Evolutionary conservation across 176 grass and related monocot genomes (phyloP), one percentile per base, ranked within the genome.

Genomic region (Eleusine indica): DNA sequence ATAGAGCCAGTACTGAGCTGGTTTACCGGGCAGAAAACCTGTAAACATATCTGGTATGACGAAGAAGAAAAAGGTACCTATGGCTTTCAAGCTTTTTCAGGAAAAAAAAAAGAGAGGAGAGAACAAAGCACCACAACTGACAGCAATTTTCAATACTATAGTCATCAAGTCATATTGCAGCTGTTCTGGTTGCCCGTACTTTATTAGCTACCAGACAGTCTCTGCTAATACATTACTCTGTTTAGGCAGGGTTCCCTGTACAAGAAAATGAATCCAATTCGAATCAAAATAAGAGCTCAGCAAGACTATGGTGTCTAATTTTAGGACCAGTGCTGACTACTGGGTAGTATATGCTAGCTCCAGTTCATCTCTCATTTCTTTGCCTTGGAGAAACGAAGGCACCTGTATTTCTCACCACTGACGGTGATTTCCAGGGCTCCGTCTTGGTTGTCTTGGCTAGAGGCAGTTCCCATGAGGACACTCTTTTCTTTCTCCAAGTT

Each of bases 401-500:
- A 99, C 28, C 97, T 85, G 84, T 99, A 99, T 79, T 99, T 99
- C 91, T 99, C 97, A 12, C 97, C 97, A 9, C 93, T 93, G 39
- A 99, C 97, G 7, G 97, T 99, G 80, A 99, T 99, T 76, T 99
- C 97, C 21, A 99, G 97, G 75, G 97, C 97, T 38, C 97, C 93
- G 46, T 99, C 97, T 46, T 92, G 89, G 85, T 96, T 99, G 75
- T 99, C 97, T 68, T 99, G 93, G 77, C 90, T 96, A 11, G 93
- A 96, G 18, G 91, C 97, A 0, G 97, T 99, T 52, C 97, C 97
- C 93, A 96, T 99, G 47, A 99, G 83, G n/a, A 94, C 97, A 2
- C 91, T 96, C 78, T 99, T 99, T 84, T 99, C 97, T 63, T 99
- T 99, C 86, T 99, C 97, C 84, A 99, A 73, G 71, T 96, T 99